Evolutionary conservation across 2,329 filamentous ascomycete species (phyloP).

Genomic region (Bretziella fagacearum): DNA sequence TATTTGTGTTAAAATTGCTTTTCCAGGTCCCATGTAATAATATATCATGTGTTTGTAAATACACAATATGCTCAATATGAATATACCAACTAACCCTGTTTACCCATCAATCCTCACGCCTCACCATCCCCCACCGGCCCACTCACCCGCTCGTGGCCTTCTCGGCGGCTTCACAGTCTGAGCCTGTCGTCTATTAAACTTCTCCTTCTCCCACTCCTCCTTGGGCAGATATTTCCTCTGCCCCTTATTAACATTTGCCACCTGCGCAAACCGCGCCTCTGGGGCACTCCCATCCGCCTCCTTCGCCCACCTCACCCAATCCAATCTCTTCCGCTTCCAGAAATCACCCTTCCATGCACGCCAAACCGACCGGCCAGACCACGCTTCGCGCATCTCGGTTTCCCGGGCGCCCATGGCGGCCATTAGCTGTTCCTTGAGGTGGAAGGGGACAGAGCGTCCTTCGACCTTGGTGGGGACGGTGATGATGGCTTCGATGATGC

Average conservation of each 20-base stretch:
- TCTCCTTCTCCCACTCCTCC: slow-evolving; percentile 13
- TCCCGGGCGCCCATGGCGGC: slow-evolving; percentile 31
- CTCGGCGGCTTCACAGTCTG: slow-evolving; percentile 8
- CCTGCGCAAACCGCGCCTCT: slow-evolving; percentile 8
- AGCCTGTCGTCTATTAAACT: slow-evolving; percentile 7
- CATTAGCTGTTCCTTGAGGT: slow-evolving; percentile 41
- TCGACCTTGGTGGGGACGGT: slow-evolving; percentile 32
- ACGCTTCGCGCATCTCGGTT: slow-evolving; percentile 32
- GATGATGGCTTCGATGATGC: slow-evolving; percentile 33
- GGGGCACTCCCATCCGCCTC: slow-evolving; percentile 20
- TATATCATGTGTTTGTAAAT: no score
- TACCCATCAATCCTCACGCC: background rate
- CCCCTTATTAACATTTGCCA: slow-evolving; percentile 6
- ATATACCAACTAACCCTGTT: no score
- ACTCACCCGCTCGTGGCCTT: background rate
- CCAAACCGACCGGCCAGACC: slow-evolving; percentile 40
- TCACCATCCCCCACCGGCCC: no score
- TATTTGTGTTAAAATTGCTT: no score
- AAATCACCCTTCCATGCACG: slow-evolving; percentile 39
- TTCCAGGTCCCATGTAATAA: no score
- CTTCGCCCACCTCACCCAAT: slow-evolving; percentile 42
- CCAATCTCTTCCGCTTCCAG: slow-evolving; percentile 35
- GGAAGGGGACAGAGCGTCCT: slow-evolving; percentile 33
- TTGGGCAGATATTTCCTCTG: slow-evolving; percentile 11
- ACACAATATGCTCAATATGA: no score